Conservation (phyloP, 2,329 filamentous ascomycete species). For the Arthrocladium fulminans region DNA sequence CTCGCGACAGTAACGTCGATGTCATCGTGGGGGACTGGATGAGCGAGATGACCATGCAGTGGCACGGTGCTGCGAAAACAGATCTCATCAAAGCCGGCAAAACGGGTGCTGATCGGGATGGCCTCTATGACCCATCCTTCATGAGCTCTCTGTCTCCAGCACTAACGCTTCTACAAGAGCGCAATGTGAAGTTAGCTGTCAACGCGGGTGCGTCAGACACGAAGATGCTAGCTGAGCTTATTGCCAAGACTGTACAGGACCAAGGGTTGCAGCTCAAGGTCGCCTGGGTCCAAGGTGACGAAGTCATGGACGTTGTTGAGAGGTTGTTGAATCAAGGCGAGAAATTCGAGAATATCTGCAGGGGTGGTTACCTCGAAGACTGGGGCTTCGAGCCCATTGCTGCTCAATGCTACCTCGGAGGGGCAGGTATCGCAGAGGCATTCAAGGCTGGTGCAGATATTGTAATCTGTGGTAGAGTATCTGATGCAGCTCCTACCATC, state of each 20-base stretch:
- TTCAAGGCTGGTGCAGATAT: slow-evolving; percentile 29
- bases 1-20: slow-evolving; percentile 18
- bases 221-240: slow-evolving; percentile 15
- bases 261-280: slow-evolving; percentile 28
- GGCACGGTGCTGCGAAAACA: slow-evolving; percentile 14
- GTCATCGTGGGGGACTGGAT: slow-evolving; percentile 26
- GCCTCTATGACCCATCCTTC: slow-evolving; percentile 25
- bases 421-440: slow-evolving; percentile 27
- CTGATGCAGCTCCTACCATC: slow-evolving; percentile 45
- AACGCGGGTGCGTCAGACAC: slow-evolving; percentile 36
- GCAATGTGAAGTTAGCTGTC: slow-evolving; percentile 32
- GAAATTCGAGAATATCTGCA: slow-evolving; percentile 22
- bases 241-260: slow-evolving; percentile 25
- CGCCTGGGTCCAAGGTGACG: slow-evolving; percentile 34
- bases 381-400: slow-evolving; percentile 21
- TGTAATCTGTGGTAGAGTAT: slow-evolving; percentile 34
- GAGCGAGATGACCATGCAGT: slow-evolving; percentile 22
- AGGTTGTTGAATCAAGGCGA: slow-evolving; percentile 20
- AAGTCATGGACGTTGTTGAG: slow-evolving; percentile 28
- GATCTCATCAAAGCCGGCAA: slow-evolving; percentile 3
- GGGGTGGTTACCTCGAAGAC: slow-evolving; percentile 12
- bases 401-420: slow-evolving; percentile 26
- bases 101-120: slow-evolving; percentile 20
- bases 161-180: slow-evolving; percentile 30
- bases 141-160: slow-evolving; percentile 31